Conservation (phyloP, 2,329 filamentous ascomycete genomes). For the Trichoderma hamatum region DNA sequence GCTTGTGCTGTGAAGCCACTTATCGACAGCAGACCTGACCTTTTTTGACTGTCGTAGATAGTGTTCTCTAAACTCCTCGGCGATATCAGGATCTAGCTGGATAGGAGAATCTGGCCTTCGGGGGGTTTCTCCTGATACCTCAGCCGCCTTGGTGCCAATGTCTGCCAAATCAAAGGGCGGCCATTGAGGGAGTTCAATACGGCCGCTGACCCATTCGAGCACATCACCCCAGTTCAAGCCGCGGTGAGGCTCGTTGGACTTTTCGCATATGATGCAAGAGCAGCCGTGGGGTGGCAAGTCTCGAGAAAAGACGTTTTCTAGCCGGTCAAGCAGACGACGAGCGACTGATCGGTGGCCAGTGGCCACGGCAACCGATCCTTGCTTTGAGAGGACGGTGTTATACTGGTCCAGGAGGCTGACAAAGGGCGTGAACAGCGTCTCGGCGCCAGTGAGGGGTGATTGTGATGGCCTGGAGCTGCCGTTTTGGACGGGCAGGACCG, state of each 20-base stretch:
- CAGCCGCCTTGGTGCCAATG: slow-evolving; percentile 63
- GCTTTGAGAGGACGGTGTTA: slow-evolving; percentile 75
- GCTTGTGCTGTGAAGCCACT: slow-evolving; percentile 81
- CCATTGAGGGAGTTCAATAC: slow-evolving; percentile 84
- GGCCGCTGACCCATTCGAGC: slow-evolving; percentile 86
- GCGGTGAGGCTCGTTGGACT: slow-evolving; percentile 60
- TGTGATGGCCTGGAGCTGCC: slow-evolving; percentile 61
- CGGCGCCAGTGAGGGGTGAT: slow-evolving; percentile 66
- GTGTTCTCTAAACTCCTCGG: slow-evolving; percentile 89
- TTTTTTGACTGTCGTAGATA: slow-evolving; percentile 92
- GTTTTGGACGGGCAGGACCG: slow-evolving; percentile 61
- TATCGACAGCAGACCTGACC: slow-evolving; percentile 87
- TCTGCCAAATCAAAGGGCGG: slow-evolving; percentile 79
- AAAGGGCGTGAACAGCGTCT: slow-evolving; percentile 79
- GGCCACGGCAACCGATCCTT: slow-evolving; percentile 89
- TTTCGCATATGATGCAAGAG: slow-evolving; percentile 79
- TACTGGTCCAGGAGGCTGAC: slow-evolving; percentile 86
- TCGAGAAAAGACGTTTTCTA: slow-evolving; percentile 92
- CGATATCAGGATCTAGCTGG: slow-evolving; percentile 89
- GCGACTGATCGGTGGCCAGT: slow-evolving; percentile 96
- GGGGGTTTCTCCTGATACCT: slow-evolving; percentile 62
- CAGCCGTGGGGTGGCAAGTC: slow-evolving; percentile 89
- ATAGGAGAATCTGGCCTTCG: slow-evolving; percentile 62
- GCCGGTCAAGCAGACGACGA: slow-evolving; percentile 80
- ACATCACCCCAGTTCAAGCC: slow-evolving; percentile 96